Evolutionary conservation across 2,329 filamentous ascomycete species (phyloP).

Genomic region (Xylariaceae sp.): DNA sequence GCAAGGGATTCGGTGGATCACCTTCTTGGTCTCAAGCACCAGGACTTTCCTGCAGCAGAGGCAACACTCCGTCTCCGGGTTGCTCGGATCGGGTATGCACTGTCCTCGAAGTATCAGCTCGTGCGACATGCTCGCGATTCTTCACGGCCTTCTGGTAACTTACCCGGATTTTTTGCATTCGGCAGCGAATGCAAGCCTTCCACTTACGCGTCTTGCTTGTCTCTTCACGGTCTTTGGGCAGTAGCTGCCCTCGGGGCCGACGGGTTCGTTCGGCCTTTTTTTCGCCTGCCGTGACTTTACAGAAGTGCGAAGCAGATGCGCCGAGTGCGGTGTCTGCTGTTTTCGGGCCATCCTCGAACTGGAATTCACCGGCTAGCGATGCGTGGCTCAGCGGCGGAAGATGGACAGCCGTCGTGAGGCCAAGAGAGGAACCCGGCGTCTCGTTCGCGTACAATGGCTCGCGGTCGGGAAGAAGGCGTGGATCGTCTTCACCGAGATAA

Average conservation of each 20-base stretch:
- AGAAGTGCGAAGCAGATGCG: conserved; percentile 2
- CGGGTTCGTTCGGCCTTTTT: conserved; percentile 10
- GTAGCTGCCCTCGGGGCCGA: conserved; percentile 17
- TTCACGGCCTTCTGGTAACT: conserved; percentile 22
- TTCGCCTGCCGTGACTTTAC: background rate
- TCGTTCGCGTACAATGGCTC: conserved; percentile 9
- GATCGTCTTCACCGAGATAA: conserved; percentile 1
- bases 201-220: conserved; percentile 28
- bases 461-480: background rate
- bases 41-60: conserved; percentile 38
- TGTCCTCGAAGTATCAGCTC: conserved; percentile 22
- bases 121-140: conserved; percentile 6
- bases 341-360: background rate
- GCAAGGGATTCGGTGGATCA: conserved; percentile 45
- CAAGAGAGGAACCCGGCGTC: background rate
- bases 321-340: background rate
- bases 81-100: conserved; percentile 37
- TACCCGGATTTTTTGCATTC: conserved; percentile 43
- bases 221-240: conserved; percentile 20
- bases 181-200: conserved; percentile 43
- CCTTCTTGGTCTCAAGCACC: conserved; percentile 40
- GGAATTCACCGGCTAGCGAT: background rate
- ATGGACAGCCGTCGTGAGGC: background rate
- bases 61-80: conserved; percentile 36
- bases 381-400: background rate